Conservation (phyloP, 176 grass and related monocot genomes). For the Avena eriantha region DNA sequence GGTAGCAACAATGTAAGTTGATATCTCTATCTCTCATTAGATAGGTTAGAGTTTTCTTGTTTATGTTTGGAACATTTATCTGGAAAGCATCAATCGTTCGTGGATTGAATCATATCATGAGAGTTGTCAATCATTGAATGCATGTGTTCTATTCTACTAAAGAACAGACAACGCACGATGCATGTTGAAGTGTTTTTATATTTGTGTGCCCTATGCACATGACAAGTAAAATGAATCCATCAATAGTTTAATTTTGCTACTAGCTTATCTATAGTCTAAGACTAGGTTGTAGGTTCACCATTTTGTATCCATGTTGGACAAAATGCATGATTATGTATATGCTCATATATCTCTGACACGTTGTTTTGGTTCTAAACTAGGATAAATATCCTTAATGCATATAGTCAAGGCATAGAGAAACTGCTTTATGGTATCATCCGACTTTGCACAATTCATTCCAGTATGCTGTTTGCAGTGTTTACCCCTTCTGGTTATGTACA, state of each 20-base stretch:
- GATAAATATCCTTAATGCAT: too few species aligned
- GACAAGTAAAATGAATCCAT: slow-evolving; percentile 3
- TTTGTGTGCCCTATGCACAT: neutral
- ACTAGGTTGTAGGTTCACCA: too few species aligned
- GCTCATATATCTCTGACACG: slow-evolving; percentile 20
- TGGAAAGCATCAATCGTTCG: neutral
- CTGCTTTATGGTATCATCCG: slow-evolving; percentile 44
- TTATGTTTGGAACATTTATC: neutral
- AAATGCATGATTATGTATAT: neutral
- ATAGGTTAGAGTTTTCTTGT: slow-evolving; percentile 7
- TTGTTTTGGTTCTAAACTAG: slow-evolving; percentile 15
- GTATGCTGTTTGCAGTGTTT: neutral
- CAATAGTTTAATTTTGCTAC: neutral
- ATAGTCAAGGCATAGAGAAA: slow-evolving; percentile 45
- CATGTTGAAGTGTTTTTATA: neutral
- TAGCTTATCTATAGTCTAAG: neutral
- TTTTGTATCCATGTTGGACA: neutral
- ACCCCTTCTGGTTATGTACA: neutral
- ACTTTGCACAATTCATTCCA: neutral
- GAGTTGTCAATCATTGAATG: too few species aligned
- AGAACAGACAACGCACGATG: neutral
- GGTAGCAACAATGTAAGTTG: slow-evolving; percentile 43
- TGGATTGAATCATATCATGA: neutral
- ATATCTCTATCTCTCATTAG: neutral
- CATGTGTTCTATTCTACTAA: neutral